Base-by-base conservation (phyloP, 805 yeast genomes). In the Pichia exigua region DNA sequence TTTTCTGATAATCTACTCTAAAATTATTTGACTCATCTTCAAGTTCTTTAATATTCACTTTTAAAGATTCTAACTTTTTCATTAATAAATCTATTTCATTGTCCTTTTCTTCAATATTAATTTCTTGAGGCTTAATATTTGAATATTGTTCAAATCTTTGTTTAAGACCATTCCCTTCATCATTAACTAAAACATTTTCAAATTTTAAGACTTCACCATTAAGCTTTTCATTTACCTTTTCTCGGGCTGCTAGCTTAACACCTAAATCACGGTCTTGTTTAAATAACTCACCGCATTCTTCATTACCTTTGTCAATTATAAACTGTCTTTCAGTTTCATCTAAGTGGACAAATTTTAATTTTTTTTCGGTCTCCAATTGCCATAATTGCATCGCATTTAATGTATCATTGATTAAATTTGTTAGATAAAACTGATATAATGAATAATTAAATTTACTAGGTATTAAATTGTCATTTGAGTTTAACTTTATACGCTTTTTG, bases 1-100 rank as follows among this genome's bases (percentile, higher is more conserved):
- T 60, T 5, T 53, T 46, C 60, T 78, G 83, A 56, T 79, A 79
- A n/a, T 63, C 50, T 1, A 54, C 41, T 52, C 84, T 62, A 28
- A 74, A 56, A 5, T 48, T 51, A 18, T 62, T 65, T 27, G 68
- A 73, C 28, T 63, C 50, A 1, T 46, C 44, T 17, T 59, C 54
- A 15, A 62, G 35, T 46, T 59, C 47, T 9, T 27, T 18, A 10
- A 56, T 42, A 13, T 44, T 35, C 1, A 35, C 13, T 24, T 61
- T 60, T 30, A 61, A 30, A 8, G 24, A 15, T 15, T 47, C 47
- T 43, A 53, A 21, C 51, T 49, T 51, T 20, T 42, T 40, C 41
- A 54, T 50, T 24, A 61, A 45, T 27, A 47, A 48, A 2, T 44
- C 45, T 15, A 63, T 49, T 28, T 57, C 60, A 24, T 47, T 28